phyloP scores from a whole-genome alignment of 805 yeast genomes.

The Yamadazyma nakazawae region DNA sequence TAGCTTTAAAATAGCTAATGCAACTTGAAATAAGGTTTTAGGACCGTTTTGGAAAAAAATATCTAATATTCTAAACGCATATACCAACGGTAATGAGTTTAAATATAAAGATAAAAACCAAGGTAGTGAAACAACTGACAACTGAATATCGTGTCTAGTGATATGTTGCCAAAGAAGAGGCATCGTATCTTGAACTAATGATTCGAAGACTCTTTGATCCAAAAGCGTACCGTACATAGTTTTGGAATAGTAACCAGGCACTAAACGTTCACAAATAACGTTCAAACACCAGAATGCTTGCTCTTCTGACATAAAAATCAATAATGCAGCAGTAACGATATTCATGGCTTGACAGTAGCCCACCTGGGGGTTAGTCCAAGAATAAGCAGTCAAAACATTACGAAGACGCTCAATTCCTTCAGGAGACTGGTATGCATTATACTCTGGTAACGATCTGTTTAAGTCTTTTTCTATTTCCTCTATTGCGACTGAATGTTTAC shows the following conservation, averaged over 20 bases:
- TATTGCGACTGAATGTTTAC: constrained; percentile 72
- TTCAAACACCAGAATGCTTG: constrained; percentile 95
- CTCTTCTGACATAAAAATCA: constrained; percentile 89
- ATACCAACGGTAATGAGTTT: constrained; percentile 91
- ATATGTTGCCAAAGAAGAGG: constrained; percentile 87
- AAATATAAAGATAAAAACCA: constrained; percentile 92
- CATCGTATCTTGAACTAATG: constrained; percentile 83
- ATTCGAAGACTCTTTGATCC: constrained; percentile 92
- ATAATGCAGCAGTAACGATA: constrained; percentile 76
- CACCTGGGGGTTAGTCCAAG: constrained; percentile 95
- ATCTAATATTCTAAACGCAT: constrained; percentile 88
- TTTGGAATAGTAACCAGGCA: constrained; percentile 94
- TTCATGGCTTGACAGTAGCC: constrained; percentile 99
- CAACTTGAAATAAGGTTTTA: constrained; percentile 85
- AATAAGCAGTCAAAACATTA: constrained; percentile 86
- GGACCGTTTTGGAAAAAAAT: constrained; percentile 89
- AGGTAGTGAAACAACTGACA: constrained; percentile 89
- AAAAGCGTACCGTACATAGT: constrained; percentile 96
- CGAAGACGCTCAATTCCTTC: constrained; percentile 86
- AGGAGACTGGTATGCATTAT: constrained; percentile 82
- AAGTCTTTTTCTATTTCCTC: constrained; percentile 97
- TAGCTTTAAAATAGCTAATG: constrained; percentile 81
- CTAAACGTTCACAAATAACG: constrained; percentile 74
- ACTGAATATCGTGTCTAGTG: constrained; percentile 73
- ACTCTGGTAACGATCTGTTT: constrained; percentile 92